Conservation (phyloP, 2,329 filamentous ascomycete genomes). For the Trematosphaeria pertusa region DNA sequence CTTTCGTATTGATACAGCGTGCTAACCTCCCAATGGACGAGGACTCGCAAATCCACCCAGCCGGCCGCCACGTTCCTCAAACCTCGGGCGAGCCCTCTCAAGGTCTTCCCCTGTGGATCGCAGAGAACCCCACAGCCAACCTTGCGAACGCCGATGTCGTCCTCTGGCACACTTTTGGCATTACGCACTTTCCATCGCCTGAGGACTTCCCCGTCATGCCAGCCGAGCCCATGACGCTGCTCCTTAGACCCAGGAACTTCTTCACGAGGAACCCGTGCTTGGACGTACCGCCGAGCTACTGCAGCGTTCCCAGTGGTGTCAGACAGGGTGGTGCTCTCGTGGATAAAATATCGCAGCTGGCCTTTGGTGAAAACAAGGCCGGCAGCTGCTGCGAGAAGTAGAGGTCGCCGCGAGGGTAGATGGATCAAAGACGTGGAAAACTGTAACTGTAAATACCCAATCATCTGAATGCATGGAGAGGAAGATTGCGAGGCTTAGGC, state of each 20-base stretch:
- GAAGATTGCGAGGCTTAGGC: no score
- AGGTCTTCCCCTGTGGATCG: constrained; percentile 79
- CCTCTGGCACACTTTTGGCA: constrained; percentile 91
- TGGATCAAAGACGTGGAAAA: background rate
- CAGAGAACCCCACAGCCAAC: constrained; percentile 67
- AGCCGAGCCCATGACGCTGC: constrained; percentile 76
- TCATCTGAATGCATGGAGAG: background rate
- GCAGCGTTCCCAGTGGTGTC: constrained; percentile 74
- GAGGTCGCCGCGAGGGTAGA: background rate
- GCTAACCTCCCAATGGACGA: constrained; percentile 60
- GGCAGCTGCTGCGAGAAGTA: constrained; percentile 23
- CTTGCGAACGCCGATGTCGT: constrained; percentile 87
- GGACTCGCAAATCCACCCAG: constrained; percentile 83
- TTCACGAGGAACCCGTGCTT: constrained; percentile 80
- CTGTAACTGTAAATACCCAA: background rate
- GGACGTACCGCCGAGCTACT: constrained; percentile 80
- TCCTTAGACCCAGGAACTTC: constrained; percentile 82
- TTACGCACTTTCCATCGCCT: constrained; percentile 86
- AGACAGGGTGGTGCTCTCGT: constrained; percentile 55
- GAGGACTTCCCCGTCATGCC: constrained; percentile 96
- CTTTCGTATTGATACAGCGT: background rate
- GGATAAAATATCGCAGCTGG: constrained; percentile 59
- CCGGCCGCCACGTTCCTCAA: constrained; percentile 86
- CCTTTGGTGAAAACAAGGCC: constrained; percentile 51
- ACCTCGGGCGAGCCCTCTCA: constrained; percentile 79